Evolutionary conservation across 1,284 basidiomycete species (phyloP), one percentile per base, ranked within the genome.

Genomic region (Pseudozyma hubeiensis): DNA sequence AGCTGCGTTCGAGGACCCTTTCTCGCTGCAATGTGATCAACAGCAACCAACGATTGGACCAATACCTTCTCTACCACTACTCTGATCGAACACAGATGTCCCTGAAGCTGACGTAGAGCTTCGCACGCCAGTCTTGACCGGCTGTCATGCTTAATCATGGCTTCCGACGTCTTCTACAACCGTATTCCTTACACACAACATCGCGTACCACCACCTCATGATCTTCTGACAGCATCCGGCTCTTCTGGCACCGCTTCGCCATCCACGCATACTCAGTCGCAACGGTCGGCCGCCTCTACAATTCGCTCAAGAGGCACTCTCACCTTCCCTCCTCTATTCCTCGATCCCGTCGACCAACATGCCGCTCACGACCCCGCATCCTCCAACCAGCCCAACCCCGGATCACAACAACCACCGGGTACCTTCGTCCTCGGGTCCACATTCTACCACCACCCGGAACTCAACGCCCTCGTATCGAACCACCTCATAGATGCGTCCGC

Each of bases 241-340:
- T 19, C 31, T 37, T n/a, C n/a, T 6, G n/a, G 31, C 19, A 29
- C 40, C 14, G n/a, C 52, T 13, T 16, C 17, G 24, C 7, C 19
- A 8, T 1, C 43, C n/a, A 10, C 40, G 7, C 11, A n/a, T 16
- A 16, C n/a, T 9, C 44, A 53, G 4, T 8, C 53, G 1, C 55
- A 48, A 47, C 47, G 56, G 17, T 8, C 8, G n/a, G 64, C 70
- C 3, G 61, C 67, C n/a, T 64, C 64, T 0, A 64, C 64, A 14
- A 53, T 51, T 7, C 64, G 60, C 10, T 64, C 64, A 30, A 68
- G 68, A 10, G 64, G 48, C 7, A 55, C 64, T 2, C 62, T 71
- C 40, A 72, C 69, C 24, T 76, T 76, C n/a, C 74, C 74, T 9
- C 74, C 74, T 3, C 74, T 76, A 50, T 67, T 66, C 41, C 74